Evolutionary conservation across 1,139 yeast genomes (phyloP).

Genomic region (Kodamaea ohmeri): DNA sequence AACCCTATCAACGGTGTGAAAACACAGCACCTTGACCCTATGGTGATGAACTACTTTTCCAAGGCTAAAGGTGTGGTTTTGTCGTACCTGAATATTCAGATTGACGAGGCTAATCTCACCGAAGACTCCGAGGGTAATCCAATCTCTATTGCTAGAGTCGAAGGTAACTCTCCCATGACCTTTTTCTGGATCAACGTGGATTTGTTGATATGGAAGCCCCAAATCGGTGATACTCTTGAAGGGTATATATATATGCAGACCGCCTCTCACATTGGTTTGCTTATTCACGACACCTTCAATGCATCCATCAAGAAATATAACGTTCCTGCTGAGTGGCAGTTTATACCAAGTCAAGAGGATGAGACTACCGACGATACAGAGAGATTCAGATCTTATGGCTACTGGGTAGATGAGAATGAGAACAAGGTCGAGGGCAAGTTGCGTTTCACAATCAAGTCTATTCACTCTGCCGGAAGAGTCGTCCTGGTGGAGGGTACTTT

Average conservation of each 20-base stretch:
- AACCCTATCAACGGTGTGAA: slow-evolving; percentile 76
- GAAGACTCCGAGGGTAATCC: slow-evolving; percentile 25
- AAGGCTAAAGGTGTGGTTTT: slow-evolving; percentile 80
- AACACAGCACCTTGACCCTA: slow-evolving; percentile 84
- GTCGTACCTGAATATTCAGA: slow-evolving; percentile 64
- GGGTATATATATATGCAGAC: slow-evolving; percentile 91
- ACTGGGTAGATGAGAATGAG: slow-evolving; percentile 80
- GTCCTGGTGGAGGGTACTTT: slow-evolving; percentile 85
- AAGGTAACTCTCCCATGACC: slow-evolving; percentile 83
- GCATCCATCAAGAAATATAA: slow-evolving; percentile 84
- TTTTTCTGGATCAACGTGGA: slow-evolving; percentile 87
- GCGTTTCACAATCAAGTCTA: slow-evolving; percentile 65
- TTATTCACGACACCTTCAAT: slow-evolving; percentile 90
- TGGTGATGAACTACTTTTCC: slow-evolving; percentile 77
- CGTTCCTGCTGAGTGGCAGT: slow-evolving; percentile 81
- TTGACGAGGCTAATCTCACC: slow-evolving; percentile 36
- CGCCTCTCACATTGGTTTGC: slow-evolving; percentile 89
- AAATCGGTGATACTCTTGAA: slow-evolving; percentile 76
- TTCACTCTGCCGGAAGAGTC: slow-evolving; percentile 77
- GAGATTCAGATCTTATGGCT: slow-evolving; percentile 62
- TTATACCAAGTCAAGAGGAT: slow-evolving; percentile 74
- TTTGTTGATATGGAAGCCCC: slow-evolving; percentile 84
- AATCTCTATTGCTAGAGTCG: slow-evolving; percentile 56
- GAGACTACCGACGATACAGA: slow-evolving; percentile 32
- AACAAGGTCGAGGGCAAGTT: slow-evolving; percentile 77